Evolutionary conservation across 164 flowering plant species (phyloP), one percentile per base, ranked within the genome.

Genomic region (Vitis amurensis): DNA sequence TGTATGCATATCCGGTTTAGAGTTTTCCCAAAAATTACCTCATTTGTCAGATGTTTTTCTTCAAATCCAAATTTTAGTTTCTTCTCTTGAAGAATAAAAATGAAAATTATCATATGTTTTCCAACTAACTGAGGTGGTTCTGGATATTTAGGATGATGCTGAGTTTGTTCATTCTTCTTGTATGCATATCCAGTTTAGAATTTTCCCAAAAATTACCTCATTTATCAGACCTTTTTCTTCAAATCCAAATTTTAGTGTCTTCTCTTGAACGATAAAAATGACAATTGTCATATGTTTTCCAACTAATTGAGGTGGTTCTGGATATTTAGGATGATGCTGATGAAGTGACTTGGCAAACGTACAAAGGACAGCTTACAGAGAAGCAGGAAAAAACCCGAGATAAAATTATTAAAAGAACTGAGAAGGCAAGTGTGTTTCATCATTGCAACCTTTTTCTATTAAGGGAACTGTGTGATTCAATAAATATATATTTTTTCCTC

Each of bases 361-460:
- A 82, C 85, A 92, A 86, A 79, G 99, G 98, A 27, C 93, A 91
- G 77, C 97, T 96, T 63, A 96, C 99, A 14, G 98, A 93, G 76
- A 96, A 84, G 87, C 98, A 96, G 80, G 93, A 91, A 74, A 96
- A 96, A 79, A 92, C 98, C 13, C 93, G 97, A 63, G 96, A 85
- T 1, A 96, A 96, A 87, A 81, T 96, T 69, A 63, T 92, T 15
- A 93, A 96, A 81, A 82, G 98, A 77, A 78, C 76, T 62, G 94
- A 93, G 79, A 96, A 96, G 97, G 99, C 71, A 73, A 74, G 89
- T 69, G 12, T 8, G 55, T 67, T 9, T 57, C 27, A 55, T 56
- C 61, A 23, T 65, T 17, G 15, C 19, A 8, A 52, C 11, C 52
- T 70, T 27, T 15, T 3, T 27, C n/a, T 61, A 4, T 10, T 61